A percentile compares a stretch with the other conserved stretches of the same genome.
phyloP scores from a whole-genome alignment of 2,329 filamentous ascomycete genomes.

The Chalaropsis thielavioides region DNA sequence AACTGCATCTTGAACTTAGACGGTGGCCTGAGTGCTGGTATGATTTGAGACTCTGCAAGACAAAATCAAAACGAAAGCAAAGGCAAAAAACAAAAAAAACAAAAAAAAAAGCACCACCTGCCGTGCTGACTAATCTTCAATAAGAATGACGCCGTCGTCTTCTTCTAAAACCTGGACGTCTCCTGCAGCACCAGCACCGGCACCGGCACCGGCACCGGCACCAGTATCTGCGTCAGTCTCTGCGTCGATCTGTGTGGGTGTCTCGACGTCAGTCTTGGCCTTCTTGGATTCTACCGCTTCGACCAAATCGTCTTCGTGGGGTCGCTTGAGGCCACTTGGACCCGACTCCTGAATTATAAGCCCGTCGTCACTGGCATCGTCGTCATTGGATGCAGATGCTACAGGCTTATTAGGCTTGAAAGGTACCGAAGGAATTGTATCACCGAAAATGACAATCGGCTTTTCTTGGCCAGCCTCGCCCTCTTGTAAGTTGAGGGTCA shows the following conservation, averaged over 20 bases:
- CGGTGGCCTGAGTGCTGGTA: slow-evolving; percentile 58
- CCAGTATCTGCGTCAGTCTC: not conserved
- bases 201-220: not conserved
- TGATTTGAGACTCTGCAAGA: slow-evolving; percentile 25
- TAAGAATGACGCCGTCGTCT: slow-evolving; percentile 30
- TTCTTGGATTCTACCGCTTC: slow-evolving; percentile 32
- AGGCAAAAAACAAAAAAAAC: not conserved
- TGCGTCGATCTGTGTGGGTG: not conserved
- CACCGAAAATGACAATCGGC: not conserved
- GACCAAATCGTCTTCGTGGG: slow-evolving; percentile 23
- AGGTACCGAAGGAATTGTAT: slow-evolving; percentile 33
- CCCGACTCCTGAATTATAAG: not conserved
- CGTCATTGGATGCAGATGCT: slow-evolving; percentile 27
- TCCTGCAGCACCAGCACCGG: slow-evolving; percentile 19
- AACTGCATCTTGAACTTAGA: slow-evolving; percentile 79
- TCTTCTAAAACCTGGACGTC: slow-evolving; percentile 21
- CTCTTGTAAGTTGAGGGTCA: slow-evolving; percentile 56
- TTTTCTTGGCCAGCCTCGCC: slow-evolving; percentile 17
- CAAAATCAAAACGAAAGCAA: not conserved
- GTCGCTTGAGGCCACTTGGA: slow-evolving; percentile 30
- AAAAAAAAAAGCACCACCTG: not conserved
- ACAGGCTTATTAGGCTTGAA: slow-evolving; percentile 37
- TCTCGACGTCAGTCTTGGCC: slow-evolving; percentile 26
- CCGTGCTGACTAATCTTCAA: slow-evolving; percentile 27
- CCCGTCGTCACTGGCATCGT: slow-evolving; percentile 27